These are phyloP conservation scores for Xerocomellus amylosporus DNA, from an alignment of 768 basidiomycete genomes.

Conservation along the genomic window DNA sequence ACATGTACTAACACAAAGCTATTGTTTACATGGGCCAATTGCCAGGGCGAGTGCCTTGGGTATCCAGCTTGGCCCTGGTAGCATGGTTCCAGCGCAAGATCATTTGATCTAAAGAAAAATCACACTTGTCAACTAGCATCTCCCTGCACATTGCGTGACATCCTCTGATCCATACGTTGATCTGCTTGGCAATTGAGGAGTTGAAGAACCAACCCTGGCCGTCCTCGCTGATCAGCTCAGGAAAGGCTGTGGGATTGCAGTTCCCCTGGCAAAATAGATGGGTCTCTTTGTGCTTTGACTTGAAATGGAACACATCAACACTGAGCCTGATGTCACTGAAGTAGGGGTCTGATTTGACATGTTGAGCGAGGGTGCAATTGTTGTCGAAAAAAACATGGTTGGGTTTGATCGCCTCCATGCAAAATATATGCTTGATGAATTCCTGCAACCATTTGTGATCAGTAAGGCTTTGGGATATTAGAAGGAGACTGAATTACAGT, in stretches of 20 bases:
- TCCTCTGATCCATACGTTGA: constrained; percentile 39
- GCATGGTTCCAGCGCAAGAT: constrained; percentile 25
- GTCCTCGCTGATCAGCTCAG: constrained; percentile 28
- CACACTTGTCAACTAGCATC: constrained; percentile 32
- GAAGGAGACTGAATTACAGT: background rate
- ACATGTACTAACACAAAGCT: too few species aligned
- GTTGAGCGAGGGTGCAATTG: too few species aligned
- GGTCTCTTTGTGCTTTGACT: constrained; percentile 33
- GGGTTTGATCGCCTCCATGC: background rate
- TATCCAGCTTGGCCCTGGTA: background rate
- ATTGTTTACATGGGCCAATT: constrained; percentile 8
- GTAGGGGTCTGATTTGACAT: background rate
- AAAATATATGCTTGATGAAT: constrained; percentile 3
- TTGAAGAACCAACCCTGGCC: constrained; percentile 36
- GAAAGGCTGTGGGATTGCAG: constrained; percentile 30
- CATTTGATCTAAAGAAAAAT: constrained; percentile 39
- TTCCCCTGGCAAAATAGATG: constrained; percentile 26
- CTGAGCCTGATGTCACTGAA: constrained; percentile 23
- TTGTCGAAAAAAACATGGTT: background rate
- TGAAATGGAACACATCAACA: constrained; percentile 40
- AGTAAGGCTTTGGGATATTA: rapidly evolving
- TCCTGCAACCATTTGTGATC: background rate
- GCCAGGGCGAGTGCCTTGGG: background rate
- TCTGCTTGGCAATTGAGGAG: constrained; percentile 36
- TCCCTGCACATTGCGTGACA: constrained; percentile 32